Percentiles rank a stretch among this genome's conserved stretches.
Evolutionary conservation across 768 basidiomycete species (phyloP).

Genomic region (Hygrocybe coccinea): DNA sequence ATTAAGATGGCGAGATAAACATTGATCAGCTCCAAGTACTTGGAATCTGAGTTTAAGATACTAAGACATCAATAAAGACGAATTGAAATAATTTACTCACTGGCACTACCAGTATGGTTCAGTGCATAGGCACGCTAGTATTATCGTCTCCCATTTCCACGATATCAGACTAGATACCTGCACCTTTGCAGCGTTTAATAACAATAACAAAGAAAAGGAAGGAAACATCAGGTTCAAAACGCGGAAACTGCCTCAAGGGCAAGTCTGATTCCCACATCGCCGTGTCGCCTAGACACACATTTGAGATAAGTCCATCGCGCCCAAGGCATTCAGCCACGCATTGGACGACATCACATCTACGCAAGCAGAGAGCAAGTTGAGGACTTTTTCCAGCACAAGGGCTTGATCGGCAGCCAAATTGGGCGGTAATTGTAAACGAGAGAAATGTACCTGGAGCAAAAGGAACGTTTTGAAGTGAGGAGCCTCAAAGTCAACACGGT

Average conservation of each 20-base stretch:
- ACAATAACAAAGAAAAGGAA: slow-evolving; percentile 40
- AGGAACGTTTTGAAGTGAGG: slow-evolving; percentile 99
- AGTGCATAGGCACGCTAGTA: slow-evolving; percentile 15
- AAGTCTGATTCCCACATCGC: slow-evolving; percentile 97
- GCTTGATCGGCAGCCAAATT: slow-evolving; percentile 91
- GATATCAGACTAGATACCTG: slow-evolving; percentile 81
- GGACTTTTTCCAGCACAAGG: slow-evolving; percentile 83
- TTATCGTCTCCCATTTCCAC: slow-evolving; percentile 98
- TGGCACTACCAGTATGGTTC: too few relatives aligned
- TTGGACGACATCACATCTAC: slow-evolving; percentile 98
- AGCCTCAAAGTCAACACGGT: slow-evolving; percentile 75
- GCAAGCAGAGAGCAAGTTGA: slow-evolving; percentile 90
- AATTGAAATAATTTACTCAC: too few relatives aligned
- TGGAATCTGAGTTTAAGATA: too few relatives aligned
- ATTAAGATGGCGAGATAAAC: too few relatives aligned
- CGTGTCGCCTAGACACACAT: slow-evolving; percentile 79
- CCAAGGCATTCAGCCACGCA: slow-evolving; percentile 88
- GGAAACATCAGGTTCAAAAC: slow-evolving; percentile 82
- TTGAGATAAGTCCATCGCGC: slow-evolving; percentile 96
- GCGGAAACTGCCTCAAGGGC: slow-evolving; percentile 92
- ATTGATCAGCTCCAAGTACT: too few relatives aligned
- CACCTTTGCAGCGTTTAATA: slow-evolving; percentile 77
- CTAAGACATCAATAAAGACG: too few relatives aligned
- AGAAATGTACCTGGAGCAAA: slow-evolving; percentile 94
- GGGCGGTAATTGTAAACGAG: slow-evolving; percentile 85